Evolutionary conservation across 495 filamentous ascomycete species (phyloP).

Genomic region (Tirmania nivea): DNA sequence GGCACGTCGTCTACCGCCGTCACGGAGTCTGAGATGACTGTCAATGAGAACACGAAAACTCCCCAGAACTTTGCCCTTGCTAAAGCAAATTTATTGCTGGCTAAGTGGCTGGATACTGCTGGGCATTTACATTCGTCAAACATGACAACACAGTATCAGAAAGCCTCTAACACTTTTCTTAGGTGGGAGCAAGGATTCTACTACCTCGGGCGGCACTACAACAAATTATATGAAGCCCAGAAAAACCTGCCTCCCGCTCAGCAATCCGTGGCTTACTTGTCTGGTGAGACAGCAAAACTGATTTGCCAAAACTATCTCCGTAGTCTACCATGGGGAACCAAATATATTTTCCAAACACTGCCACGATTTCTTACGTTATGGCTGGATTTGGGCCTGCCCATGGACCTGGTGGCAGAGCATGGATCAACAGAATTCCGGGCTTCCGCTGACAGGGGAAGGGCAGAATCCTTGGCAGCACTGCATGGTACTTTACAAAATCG

Average conservation of each 20-base stretch:
- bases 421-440: slow-evolving; percentile 41
- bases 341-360: slow-evolving; percentile 85
- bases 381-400: slow-evolving; percentile 67
- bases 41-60: not conserved
- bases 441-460: slow-evolving; percentile 33
- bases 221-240: slow-evolving; percentile 81
- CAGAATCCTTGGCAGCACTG: slow-evolving; percentile 44
- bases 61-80: not conserved
- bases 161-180: slow-evolving; percentile 35
- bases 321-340: slow-evolving; percentile 66
- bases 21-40: not conserved
- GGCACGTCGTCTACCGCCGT: not conserved
- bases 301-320: slow-evolving; percentile 52
- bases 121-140: slow-evolving; percentile 68
- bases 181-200: slow-evolving; percentile 95
- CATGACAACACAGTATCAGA: slow-evolving; percentile 55
- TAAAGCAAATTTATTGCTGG: slow-evolving; percentile 58
- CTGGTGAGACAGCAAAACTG: slow-evolving; percentile 62
- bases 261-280: slow-evolving; percentile 30
- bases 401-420: slow-evolving; percentile 34
- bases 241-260: slow-evolving; percentile 48
- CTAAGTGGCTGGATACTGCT: slow-evolving; percentile 89
- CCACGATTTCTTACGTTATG: slow-evolving; percentile 80
- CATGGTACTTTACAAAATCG: slow-evolving; percentile 34
- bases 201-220: slow-evolving; percentile 91